Evolutionary conservation across 2,329 filamentous ascomycete genomes (phyloP), one percentile per base, ranked within the genome.

Genomic region (Helminthosporium solani): DNA sequence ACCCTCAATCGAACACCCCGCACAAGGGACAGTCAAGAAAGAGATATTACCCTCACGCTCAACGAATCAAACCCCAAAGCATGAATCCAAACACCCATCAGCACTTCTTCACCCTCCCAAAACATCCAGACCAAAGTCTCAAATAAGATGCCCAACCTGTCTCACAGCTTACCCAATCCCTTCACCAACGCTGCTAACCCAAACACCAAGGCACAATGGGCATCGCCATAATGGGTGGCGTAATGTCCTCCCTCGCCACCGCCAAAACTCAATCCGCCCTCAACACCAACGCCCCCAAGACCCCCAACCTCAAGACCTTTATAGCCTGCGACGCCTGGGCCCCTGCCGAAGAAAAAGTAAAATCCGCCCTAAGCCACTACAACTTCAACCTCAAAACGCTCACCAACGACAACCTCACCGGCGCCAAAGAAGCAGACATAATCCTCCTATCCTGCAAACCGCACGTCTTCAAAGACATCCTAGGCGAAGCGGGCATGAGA

Each of bases 371-470:
- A 8, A 76, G 78, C 63, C 76, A 81, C 54, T 84, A 89, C 72
- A 75, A 78, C 25, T 75, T 78, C 21, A 71, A 78, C 7, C 75
- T 94, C 40, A 82, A 79, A 50, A 80, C 91, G 35, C 77, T 87
- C 31, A 81, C 85, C 57, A 85, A 86, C 65, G 79, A 88, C 55
- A 92, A 95, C 69, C 72, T 90, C 23, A 69, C 76, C 15, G 83
- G 87, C 3, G 82, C 85, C 7, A 71, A 81, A 56, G 74, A 84
- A 61, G 82, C 86, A 33, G 86, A 94, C 64, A 79, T 94, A 31
- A 71, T 95, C 35, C 76, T 95, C 19, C 78, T 95, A 1, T 83
- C 83, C 23, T 95, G 89, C 78, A 94, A 95, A 71, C 87, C 90
- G 1, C 81, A 87, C 64, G 85, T 85, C 75, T 82, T 88, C 49